A percentile compares a stretch with the other conserved stretches of the same genome.
Conservation (phyloP, 176 grass and related monocot species). For the Saccharum spontaneum region DNA sequence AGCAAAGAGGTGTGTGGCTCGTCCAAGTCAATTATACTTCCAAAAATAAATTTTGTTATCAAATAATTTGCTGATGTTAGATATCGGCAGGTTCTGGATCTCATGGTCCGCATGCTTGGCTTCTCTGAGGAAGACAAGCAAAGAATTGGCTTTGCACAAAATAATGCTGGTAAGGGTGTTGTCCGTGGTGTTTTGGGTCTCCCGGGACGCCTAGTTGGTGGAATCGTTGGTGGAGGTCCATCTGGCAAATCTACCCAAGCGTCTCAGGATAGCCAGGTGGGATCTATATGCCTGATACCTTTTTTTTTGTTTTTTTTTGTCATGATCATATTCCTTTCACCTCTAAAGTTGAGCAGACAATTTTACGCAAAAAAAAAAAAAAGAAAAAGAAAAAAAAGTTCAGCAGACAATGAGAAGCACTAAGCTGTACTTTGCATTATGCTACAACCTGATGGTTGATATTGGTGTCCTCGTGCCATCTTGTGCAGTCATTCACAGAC, state of each 20-base stretch:
- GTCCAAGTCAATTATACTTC: conserved; percentile 8
- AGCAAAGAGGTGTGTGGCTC: conserved; percentile 83
- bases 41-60: not conserved
- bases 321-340: not conserved
- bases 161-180: conserved; percentile 66
- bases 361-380: not conserved
- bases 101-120: conserved; percentile 96
- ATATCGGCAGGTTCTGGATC: conserved; percentile 69
- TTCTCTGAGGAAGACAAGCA: conserved; percentile 95
- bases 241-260: conserved; percentile 45
- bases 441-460: not conserved
- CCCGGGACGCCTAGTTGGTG: conserved; percentile 79
- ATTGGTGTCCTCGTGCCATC: not conserved
- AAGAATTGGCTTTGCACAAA: conserved; percentile 86
- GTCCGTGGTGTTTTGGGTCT: conserved; percentile 86
- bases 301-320: not conserved
- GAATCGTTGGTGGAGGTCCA: conserved; percentile 60
- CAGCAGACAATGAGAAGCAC: not conserved
- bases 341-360: conserved; percentile 4
- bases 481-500: conserved; percentile 82
- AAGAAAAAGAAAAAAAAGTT: not conserved
- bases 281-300: conserved; percentile 2
- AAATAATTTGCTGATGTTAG: conserved; percentile 1
- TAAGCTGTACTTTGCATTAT: not conserved
- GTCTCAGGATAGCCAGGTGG: conserved; percentile 70